Conservation (phyloP, 345 rosid species). For the Hypericum androsaemum region DNA sequence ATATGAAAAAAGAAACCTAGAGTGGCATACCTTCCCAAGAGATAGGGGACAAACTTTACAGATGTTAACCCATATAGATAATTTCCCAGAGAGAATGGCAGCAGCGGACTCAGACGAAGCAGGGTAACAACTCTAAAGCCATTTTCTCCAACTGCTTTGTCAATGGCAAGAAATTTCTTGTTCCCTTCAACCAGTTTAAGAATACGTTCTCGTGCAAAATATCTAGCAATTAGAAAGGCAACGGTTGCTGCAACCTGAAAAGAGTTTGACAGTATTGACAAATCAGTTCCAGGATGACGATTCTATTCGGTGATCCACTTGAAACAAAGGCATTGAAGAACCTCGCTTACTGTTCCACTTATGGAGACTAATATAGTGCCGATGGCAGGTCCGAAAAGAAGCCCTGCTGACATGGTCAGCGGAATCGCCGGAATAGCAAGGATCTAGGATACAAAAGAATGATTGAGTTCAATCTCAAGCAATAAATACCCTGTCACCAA, state of each 20-base stretch:
- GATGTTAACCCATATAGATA: constrained; percentile 91
- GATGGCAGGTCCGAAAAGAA: constrained; percentile 74
- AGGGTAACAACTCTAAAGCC: constrained; percentile 90
- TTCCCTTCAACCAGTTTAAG: constrained; percentile 92
- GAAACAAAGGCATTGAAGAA: background rate
- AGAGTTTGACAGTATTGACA: constrained; percentile 6
- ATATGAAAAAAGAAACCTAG: background rate
- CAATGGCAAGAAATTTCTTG: constrained; percentile 88
- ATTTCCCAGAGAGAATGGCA: constrained; percentile 92
- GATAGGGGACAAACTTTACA: constrained; percentile 81
- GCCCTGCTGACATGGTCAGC: constrained; percentile 97
- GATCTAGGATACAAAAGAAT: constrained; percentile 33
- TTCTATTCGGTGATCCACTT: too few species aligned
- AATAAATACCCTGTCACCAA: too few species aligned
- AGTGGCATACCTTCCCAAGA: constrained; percentile 71
- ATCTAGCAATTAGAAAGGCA: constrained; percentile 92
- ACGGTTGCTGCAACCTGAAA: constrained; percentile 82
- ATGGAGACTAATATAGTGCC: constrained; percentile 97
- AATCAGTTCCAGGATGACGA: too few species aligned
- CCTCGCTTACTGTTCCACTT: constrained; percentile 77
- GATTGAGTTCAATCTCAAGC: constrained; percentile 7
- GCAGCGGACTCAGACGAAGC: constrained; percentile 89
- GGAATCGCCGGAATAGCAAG: constrained; percentile 95
- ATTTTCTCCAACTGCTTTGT: constrained; percentile 95
- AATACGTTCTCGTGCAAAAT: constrained; percentile 90